phyloP scores from a whole-genome alignment of 2,329 filamentous ascomycete species.

The Arthrocladium fulminans region DNA sequence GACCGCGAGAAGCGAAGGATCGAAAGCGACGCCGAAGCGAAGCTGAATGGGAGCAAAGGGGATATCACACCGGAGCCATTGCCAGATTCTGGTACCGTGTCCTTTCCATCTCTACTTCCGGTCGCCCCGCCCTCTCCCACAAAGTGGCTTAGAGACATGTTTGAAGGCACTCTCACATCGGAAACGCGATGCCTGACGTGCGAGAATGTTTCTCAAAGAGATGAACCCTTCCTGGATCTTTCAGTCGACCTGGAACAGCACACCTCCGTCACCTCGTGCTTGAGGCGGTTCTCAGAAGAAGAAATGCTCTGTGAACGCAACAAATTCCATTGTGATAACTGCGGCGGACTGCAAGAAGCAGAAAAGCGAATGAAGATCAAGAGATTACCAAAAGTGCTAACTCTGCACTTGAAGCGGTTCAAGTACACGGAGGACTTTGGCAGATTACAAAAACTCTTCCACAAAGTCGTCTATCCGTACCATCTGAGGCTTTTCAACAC shows the following conservation, averaged over 20 bases:
- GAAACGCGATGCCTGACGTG: conserved; percentile 95
- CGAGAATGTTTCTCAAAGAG: conserved; percentile 87
- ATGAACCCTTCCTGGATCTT: conserved; percentile 90
- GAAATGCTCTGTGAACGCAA: conserved; percentile 98
- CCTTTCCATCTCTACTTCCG: conserved; percentile 27
- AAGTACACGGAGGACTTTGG: conserved; percentile 97
- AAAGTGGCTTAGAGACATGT: conserved; percentile 94
- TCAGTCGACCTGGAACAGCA: conserved; percentile 94
- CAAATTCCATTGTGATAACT: conserved; percentile 98
- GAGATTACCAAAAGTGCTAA: conserved; percentile 78
- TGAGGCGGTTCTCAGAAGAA: conserved; percentile 92
- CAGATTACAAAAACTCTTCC: conserved; percentile 88
- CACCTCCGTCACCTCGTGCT: conserved; percentile 88
- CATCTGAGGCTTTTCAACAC: conserved; percentile 96
- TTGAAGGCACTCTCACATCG: conserved; percentile 87
- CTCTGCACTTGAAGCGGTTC: conserved; percentile 90
- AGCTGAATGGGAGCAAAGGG: conserved; percentile 25
- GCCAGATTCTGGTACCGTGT: conserved; percentile 42
- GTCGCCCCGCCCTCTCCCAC: conserved; percentile 51
- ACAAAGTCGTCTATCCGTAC: conserved; percentile 93
- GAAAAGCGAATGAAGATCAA: conserved; percentile 99
- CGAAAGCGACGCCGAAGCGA: conserved; percentile 25
- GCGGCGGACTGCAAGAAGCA: conserved; percentile 89
- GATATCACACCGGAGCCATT: conserved; percentile 31
- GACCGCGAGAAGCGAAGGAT: conserved; percentile 56